Base-by-base conservation (phyloP, 2,329 filamentous ascomycete species). In the Didymella pinodella region DNA sequence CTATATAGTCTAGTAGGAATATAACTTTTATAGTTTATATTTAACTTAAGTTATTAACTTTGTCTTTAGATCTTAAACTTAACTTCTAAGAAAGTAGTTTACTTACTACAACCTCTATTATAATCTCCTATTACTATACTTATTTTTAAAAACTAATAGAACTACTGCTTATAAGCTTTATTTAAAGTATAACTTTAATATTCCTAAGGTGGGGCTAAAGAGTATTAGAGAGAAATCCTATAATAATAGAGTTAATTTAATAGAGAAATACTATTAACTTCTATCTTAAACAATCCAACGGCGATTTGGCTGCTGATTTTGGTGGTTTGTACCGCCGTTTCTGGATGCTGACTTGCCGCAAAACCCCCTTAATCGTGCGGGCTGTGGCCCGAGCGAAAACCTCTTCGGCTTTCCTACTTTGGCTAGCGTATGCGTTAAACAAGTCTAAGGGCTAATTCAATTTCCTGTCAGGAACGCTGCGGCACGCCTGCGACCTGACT, bases 231-330 rank as follows among this genome's bases (percentile, higher is more conserved):
- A n/a, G n/a, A n/a, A n/a, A n/a, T n/a, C n/a, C n/a, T n/a, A n/a
- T n/a, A n/a, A n/a, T n/a, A n/a, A n/a, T n/a, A n/a, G n/a, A n/a
- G n/a, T n/a, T n/a, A n/a, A n/a, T n/a, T n/a, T n/a, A n/a, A n/a
- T n/a, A n/a, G n/a, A n/a, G n/a, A n/a, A n/a, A 11, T 34, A 10
- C 4, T 11, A 34, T 11, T 3, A 10, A 34, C 8, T 40, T 6
- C 36, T 40, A 40, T 40, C 36, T 40, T 40, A 40, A 40, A 40
- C 36, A 40, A 40, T 40, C 7, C 36, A 40, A 40, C 36, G 36
- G 36, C 36, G 16, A 40, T 16, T 16, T 40, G 10, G 36, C 16
- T 16, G 7, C 36, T 40, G 16, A 40, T 40, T 40, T 40, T n/a
- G 16, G 36, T 2, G 36, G 36, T n/a, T 40, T n/a, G 16, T 40